Evolutionary conservation across 148 eudicot genomes (phyloP).

Genomic region (Rhododendron molle): DNA sequence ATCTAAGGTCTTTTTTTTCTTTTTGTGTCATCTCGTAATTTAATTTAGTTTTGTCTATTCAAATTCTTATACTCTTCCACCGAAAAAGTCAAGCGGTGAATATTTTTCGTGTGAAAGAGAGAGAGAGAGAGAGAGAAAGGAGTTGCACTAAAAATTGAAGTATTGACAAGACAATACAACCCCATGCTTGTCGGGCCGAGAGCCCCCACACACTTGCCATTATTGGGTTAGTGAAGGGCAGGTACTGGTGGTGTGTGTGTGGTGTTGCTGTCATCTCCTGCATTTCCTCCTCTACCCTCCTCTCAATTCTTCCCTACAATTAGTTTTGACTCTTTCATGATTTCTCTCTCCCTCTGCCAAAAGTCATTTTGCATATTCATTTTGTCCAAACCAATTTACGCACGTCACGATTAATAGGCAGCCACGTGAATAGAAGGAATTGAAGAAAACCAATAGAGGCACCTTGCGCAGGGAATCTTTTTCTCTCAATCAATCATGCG

Average conservation of each 20-base stretch:
- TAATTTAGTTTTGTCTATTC: neutral
- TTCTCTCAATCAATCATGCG: too few relatives aligned
- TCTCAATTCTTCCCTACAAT: too few relatives aligned
- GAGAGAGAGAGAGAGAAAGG: neutral
- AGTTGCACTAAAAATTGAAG: constrained; percentile 18
- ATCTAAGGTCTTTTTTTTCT: too few relatives aligned
- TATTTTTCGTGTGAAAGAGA: neutral
- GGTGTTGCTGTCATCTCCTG: constrained; percentile 16
- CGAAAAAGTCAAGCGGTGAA: neutral
- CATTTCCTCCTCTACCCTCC: neutral
- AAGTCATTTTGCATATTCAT: too few relatives aligned
- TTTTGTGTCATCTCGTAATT: neutral
- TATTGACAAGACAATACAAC: constrained; percentile 51
- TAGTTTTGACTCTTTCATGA: too few relatives aligned
- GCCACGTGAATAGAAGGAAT: too few relatives aligned
- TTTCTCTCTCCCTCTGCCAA: neutral
- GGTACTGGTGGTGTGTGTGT: constrained; percentile 12
- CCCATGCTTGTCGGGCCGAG: constrained; percentile 45
- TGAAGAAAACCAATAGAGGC: too few relatives aligned
- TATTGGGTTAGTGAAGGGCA: constrained; percentile 1
- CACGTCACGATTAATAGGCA: too few relatives aligned
- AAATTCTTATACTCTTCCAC: neutral
- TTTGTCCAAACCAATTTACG: too few relatives aligned
- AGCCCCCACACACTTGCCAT: constrained; percentile 20
- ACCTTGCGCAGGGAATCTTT: too few relatives aligned